phyloP scores from a whole-genome alignment of 2,329 filamentous ascomycete genomes.

The Alternaria viburni region DNA sequence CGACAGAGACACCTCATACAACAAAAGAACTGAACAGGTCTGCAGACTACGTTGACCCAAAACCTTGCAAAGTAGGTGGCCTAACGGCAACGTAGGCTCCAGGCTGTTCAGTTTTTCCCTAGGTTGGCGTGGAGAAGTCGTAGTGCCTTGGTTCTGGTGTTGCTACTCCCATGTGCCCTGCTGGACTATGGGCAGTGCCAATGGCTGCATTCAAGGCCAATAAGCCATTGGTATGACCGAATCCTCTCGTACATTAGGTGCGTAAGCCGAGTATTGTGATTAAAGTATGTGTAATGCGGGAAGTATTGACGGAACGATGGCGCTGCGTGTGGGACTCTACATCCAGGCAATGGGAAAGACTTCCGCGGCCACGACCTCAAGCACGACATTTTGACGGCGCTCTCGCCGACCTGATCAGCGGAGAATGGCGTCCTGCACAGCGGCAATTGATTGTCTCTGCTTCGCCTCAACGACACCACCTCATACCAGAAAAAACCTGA shows the following conservation, averaged over 20 bases:
- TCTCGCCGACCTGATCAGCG: slow-evolving; percentile 15
- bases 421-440: slow-evolving; percentile 13
- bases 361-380: slow-evolving; percentile 17
- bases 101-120: too few relatives aligned
- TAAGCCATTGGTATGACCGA: slow-evolving; percentile 3
- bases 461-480: slow-evolving; percentile 5
- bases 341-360: slow-evolving; percentile 17
- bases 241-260: not conserved
- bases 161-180: not conserved
- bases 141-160: not conserved
- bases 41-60: too few relatives aligned
- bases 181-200: not conserved
- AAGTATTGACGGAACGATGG: slow-evolving; percentile 28
- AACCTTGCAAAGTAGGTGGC: too few relatives aligned
- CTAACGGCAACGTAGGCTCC: too few relatives aligned
- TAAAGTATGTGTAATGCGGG: slow-evolving; percentile 14
- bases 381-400: slow-evolving; percentile 13
- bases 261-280: not conserved
- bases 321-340: slow-evolving; percentile 14
- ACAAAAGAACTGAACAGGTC: too few relatives aligned
- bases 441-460: slow-evolving; percentile 16
- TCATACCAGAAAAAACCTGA: too few relatives aligned
- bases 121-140: too few relatives aligned
- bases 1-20: too few relatives aligned
- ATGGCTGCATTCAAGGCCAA: slow-evolving; percentile 1